Evolutionary conservation across 768 basidiomycete genomes (phyloP).

Genomic region (Chiua virens): DNA sequence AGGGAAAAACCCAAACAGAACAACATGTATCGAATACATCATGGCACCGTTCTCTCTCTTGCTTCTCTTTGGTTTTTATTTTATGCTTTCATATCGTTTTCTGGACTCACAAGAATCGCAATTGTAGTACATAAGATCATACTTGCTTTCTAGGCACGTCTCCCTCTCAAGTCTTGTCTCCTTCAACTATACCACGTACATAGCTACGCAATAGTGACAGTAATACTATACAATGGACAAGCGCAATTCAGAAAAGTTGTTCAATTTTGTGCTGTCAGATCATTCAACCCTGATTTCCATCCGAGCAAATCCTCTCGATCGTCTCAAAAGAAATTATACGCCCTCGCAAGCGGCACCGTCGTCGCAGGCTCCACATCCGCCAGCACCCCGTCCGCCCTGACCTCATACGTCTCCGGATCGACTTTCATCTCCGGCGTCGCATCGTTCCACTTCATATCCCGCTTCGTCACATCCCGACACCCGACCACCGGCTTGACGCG

Average conservation of each 20-base stretch:
- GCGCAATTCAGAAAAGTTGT: neutral
- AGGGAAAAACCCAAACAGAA: neutral
- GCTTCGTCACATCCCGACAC: slow-evolving; percentile 78
- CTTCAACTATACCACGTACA: neutral
- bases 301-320: no score
- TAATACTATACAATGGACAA: slow-evolving; percentile 4
- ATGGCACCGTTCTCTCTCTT: neutral
- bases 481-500: slow-evolving; percentile 69
- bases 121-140: slow-evolving; percentile 12
- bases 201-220: slow-evolving; percentile 7
- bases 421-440: slow-evolving; percentile 80
- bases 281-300: no score
- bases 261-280: no score
- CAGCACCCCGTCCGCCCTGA: slow-evolving; percentile 73
- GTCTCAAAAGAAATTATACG: slow-evolving; percentile 78
- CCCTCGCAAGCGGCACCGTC: slow-evolving; percentile 62
- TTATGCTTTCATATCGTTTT: slow-evolving; percentile 23
- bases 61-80: slow-evolving; percentile 5
- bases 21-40: slow-evolving; percentile 10
- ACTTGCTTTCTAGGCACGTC: neutral
- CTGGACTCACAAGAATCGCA: slow-evolving; percentile 3
- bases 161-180: neutral
- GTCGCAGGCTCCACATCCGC: slow-evolving; percentile 76
- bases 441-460: slow-evolving; percentile 93
- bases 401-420: slow-evolving; percentile 91